Percentiles rank a stretch among this genome's conserved stretches.
Evolutionary conservation across 495 filamentous ascomycete species (phyloP).

Genomic region (Daldinia vernicosa): DNA sequence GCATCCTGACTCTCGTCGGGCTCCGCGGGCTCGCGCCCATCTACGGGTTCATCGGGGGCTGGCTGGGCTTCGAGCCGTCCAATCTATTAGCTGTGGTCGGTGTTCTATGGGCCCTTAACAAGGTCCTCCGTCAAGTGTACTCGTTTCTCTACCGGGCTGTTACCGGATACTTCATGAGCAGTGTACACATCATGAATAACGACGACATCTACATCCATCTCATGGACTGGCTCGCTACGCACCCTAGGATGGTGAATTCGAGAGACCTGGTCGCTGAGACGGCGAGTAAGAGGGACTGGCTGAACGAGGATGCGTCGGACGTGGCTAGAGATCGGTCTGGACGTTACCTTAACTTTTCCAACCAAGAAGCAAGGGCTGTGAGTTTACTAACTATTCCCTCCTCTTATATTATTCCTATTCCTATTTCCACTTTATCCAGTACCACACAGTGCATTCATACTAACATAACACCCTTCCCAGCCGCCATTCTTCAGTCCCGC

Average conservation of each 20-base stretch:
- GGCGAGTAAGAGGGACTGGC: constrained; percentile 59
- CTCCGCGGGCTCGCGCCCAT: constrained; percentile 36
- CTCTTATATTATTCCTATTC: not conserved
- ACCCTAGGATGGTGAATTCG: constrained; percentile 61
- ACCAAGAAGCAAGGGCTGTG: constrained; percentile 51
- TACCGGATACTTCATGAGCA: constrained; percentile 61
- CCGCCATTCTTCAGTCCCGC: constrained; percentile 49
- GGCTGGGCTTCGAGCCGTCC: constrained; percentile 52
- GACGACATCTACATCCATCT: constrained; percentile 70
- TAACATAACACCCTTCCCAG: constrained; percentile 40
- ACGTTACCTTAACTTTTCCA: constrained; percentile 56
- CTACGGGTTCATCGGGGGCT: constrained; percentile 41
- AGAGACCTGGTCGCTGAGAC: constrained; percentile 68
- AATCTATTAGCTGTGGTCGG: constrained; percentile 48
- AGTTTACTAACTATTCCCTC: constrained; percentile 4
- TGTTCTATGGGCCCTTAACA: constrained; percentile 52
- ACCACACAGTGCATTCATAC: not conserved
- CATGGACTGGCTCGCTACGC: constrained; percentile 67
- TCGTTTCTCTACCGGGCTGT: constrained; percentile 42
- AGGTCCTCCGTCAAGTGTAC: constrained; percentile 46
- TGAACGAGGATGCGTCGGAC: constrained; percentile 54
- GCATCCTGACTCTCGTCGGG: constrained; percentile 39
- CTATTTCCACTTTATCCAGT: constrained; percentile 2
- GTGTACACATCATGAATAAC: constrained; percentile 61
- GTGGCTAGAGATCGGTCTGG: constrained; percentile 49